Evolutionary conservation across 78 protist genomes (phyloP).

Genomic region (Pigoraptor vietnamica): DNA sequence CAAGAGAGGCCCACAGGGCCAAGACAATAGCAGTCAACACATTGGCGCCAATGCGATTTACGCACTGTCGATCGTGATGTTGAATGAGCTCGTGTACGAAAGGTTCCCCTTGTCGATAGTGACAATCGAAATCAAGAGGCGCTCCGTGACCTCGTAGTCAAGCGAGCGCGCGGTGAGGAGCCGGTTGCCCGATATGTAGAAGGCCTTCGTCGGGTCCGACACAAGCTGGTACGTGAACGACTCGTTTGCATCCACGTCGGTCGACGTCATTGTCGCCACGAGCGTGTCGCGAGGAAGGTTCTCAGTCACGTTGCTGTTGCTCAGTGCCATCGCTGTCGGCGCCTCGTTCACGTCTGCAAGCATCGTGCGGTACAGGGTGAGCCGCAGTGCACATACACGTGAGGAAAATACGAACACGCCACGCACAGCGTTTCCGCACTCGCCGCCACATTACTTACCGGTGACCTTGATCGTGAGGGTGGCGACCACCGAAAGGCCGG

Average conservation of each 20-base stretch:
- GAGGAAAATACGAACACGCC: neutral
- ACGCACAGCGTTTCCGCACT: neutral
- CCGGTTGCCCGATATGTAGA: neutral
- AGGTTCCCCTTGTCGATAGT: neutral
- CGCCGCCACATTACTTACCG: neutral
- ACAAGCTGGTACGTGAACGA: neutral
- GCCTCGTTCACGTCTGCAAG: neutral
- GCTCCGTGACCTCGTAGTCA: neutral
- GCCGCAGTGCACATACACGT: neutral
- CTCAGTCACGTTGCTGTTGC: neutral
- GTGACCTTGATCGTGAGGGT: neutral
- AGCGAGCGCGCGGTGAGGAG: neutral
- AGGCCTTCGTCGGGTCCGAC: neutral
- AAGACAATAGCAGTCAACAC: no score
- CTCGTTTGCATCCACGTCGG: neutral
- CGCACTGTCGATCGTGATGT: neutral
- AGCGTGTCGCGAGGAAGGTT: neutral
- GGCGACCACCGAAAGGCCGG: neutral
- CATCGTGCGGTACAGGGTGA: no score
- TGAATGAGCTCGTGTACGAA: neutral
- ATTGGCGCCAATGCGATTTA: no score
- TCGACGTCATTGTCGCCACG: neutral
- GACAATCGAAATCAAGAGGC: neutral
- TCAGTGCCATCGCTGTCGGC: neutral
- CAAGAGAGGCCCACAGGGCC: neutral